These are phyloP conservation scores for Neurospora tetraspora DNA, from an alignment of 495 filamentous ascomycete genomes.

Conservation along the genomic window DNA sequence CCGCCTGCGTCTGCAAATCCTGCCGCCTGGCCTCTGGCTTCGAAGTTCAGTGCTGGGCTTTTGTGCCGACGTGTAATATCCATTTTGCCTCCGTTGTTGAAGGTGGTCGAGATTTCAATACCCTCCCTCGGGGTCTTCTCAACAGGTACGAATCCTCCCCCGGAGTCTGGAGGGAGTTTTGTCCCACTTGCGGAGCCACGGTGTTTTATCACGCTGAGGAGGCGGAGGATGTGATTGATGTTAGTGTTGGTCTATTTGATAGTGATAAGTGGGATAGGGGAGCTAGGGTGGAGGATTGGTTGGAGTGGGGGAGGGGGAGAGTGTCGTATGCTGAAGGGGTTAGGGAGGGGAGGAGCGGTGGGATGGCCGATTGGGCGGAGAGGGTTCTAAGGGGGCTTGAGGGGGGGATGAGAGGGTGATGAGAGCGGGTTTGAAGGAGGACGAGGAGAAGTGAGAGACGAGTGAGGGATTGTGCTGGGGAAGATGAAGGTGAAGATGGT, in stretches of 20 bases:
- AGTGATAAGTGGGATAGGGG: constrained; percentile 28
- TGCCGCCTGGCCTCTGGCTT: constrained; percentile 55
- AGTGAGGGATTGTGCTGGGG: neutral
- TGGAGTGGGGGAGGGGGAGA: constrained; percentile 48
- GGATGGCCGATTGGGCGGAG: constrained; percentile 24
- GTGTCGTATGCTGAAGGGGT: constrained; percentile 57
- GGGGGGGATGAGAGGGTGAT: constrained; percentile 9
- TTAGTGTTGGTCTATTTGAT: constrained; percentile 51
- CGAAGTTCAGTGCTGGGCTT: constrained; percentile 60
- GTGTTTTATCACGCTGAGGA: constrained; percentile 54
- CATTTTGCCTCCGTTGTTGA: constrained; percentile 19
- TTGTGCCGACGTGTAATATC: constrained; percentile 54
- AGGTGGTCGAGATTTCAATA: constrained; percentile 31
- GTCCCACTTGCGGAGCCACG: constrained; percentile 51
- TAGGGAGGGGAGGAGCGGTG: constrained; percentile 27
- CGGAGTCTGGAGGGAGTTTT: constrained; percentile 53
- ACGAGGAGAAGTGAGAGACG: neutral
- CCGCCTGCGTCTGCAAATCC: constrained; percentile 53
- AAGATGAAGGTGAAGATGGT: neutral
- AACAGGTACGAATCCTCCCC: constrained; percentile 44
- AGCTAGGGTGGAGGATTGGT: constrained; percentile 46
- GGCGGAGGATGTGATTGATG: constrained; percentile 52
- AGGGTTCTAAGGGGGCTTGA: constrained; percentile 24
- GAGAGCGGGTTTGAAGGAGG: constrained; percentile 20
- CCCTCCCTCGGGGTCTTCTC: constrained; percentile 31